phyloP scores from a whole-genome alignment of 1,284 basidiomycete genomes.

The Sporisorium reilianum region DNA sequence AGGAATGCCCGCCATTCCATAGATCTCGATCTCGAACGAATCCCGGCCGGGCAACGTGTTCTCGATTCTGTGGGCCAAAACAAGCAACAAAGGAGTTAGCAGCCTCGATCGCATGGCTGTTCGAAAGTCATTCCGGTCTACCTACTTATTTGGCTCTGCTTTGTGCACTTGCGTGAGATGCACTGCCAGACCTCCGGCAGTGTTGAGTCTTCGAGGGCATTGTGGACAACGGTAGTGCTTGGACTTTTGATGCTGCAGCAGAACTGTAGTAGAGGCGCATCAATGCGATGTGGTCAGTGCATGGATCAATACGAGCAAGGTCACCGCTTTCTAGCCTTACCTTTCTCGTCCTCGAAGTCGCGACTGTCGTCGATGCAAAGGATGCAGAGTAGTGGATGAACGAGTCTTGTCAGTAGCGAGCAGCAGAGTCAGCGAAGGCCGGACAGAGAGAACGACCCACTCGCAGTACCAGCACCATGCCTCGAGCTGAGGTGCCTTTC shows the following conservation, averaged over 20 bases:
- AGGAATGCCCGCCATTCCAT: constrained; percentile 98
- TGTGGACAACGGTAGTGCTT: constrained; percentile 98
- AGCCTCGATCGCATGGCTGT: neutral
- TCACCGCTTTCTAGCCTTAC: no score
- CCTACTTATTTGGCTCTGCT: constrained; percentile 92
- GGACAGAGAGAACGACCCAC: constrained; percentile 72
- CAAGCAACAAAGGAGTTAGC: neutral
- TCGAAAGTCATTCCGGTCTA: constrained; percentile 62
- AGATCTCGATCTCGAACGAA: constrained; percentile 98
- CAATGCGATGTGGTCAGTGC: neutral
- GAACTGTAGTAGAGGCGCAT: constrained; percentile 74
- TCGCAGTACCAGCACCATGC: constrained; percentile 99
- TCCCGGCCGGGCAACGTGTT: constrained; percentile 96
- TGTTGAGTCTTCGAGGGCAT: constrained; percentile 94
- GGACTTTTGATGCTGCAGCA: constrained; percentile 98
- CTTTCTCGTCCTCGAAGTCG: constrained; percentile 69
- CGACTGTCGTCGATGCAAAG: constrained; percentile 43
- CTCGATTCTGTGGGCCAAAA: constrained; percentile 78
- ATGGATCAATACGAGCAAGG: no score
- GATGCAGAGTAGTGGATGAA: neutral
- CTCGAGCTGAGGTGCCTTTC: constrained; percentile 63
- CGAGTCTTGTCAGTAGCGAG: constrained; percentile 3
- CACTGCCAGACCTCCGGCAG: constrained; percentile 96
- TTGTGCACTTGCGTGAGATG: constrained; percentile 99
- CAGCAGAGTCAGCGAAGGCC: neutral